These are phyloP conservation scores for Fusarium chaquense DNA, from an alignment of 2,329 filamentous ascomycete genomes.

Conservation along the genomic window DNA sequence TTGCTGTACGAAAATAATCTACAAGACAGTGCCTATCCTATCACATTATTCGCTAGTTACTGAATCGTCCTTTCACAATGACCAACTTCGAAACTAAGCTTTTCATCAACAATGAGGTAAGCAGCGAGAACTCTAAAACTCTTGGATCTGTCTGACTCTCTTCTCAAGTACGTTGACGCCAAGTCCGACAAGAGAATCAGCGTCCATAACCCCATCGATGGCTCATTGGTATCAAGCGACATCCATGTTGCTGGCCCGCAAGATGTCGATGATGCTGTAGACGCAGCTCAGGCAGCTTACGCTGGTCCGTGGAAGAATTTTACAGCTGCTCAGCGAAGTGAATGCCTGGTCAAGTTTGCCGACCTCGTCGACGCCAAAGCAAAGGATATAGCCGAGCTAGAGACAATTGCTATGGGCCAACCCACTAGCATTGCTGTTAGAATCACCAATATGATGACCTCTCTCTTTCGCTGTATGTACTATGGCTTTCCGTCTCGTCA, in stretches of 20 bases:
- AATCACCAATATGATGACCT: neutral
- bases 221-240: neutral
- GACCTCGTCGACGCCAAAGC: neutral
- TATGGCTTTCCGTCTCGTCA: too few relatives aligned
- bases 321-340: neutral
- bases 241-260: constrained; percentile 1
- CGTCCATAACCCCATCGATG: neutral
- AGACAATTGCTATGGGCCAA: constrained; percentile 1
- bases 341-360: neutral
- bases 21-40: neutral
- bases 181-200: constrained; percentile 1
- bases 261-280: neutral
- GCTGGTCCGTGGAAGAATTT: neutral
- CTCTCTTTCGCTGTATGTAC: constrained; percentile 1
- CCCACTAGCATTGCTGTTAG: neutral
- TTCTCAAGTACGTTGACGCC: constrained; percentile 1
- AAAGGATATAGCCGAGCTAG: neutral
- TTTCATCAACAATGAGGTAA: constrained; percentile 6
- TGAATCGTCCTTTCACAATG: neutral
- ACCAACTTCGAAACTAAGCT: neutral
- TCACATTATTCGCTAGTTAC: neutral
- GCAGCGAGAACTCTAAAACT: neutral
- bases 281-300: neutral
- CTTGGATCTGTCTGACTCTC: neutral
- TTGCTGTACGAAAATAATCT: neutral